Evolutionary conservation across 140 eudicot species (phyloP).

Genomic region (Erigeron philadelphicus): DNA sequence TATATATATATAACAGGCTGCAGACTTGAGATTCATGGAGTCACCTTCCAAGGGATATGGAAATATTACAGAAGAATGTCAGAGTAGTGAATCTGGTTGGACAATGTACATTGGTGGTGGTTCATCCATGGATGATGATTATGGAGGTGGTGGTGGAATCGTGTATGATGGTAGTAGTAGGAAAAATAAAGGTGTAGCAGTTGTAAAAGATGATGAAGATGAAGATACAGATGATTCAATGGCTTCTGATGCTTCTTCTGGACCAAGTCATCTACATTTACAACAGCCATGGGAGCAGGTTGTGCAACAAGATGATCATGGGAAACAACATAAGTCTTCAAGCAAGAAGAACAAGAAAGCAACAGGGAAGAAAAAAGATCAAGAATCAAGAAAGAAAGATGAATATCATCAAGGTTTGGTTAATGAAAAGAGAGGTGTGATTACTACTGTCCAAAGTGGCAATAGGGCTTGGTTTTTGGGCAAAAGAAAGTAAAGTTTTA

Average conservation of each 20-base stretch:
- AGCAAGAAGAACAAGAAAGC: slow-evolving; percentile 30
- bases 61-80: slow-evolving; percentile 43
- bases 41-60: slow-evolving; percentile 47
- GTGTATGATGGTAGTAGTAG: slow-evolving; percentile 24
- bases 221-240: slow-evolving; percentile 63
- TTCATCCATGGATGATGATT: slow-evolving; percentile 45
- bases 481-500: slow-evolving; percentile 32
- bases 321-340: slow-evolving; percentile 24
- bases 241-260: slow-evolving; percentile 82
- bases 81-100: slow-evolving; percentile 83
- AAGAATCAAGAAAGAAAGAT: slow-evolving; percentile 32
- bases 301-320: slow-evolving; percentile 13
- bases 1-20: slow-evolving; percentile 11
- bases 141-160: slow-evolving; percentile 24
- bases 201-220: slow-evolving; percentile 18
- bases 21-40: slow-evolving; percentile 37
- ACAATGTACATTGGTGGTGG: slow-evolving; percentile 54
- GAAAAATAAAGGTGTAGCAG: no score
- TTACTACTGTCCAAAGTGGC: slow-evolving; percentile 44
- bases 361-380: slow-evolving; percentile 33
- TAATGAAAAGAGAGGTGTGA: slow-evolving; percentile 31
- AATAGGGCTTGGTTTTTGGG: slow-evolving; percentile 43
- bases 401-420: slow-evolving; percentile 18
- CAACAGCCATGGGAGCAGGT: slow-evolving; percentile 25
- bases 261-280: slow-evolving; percentile 39